Base-by-base conservation (phyloP, 2,329 filamentous ascomycete genomes). In the Aspergillus fischeri region DNA sequence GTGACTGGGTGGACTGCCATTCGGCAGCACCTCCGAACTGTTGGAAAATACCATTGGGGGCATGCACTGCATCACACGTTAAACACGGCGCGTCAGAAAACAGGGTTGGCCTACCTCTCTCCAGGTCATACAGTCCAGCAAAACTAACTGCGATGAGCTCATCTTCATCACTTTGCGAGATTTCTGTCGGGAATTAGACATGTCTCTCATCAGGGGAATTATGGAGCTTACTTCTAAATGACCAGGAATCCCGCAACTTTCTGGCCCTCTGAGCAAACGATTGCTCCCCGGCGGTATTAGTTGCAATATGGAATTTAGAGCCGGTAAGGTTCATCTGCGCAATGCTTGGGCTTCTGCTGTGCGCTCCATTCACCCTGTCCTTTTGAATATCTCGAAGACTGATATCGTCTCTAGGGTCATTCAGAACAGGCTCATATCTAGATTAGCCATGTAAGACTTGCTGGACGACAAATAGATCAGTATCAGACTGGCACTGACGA, bases 141-240 rank as follows among this genome's bases (percentile, higher is more conserved):
- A 71, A 71, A 28, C 67, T 67, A 35, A 71, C 63, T 0, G 68
- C 68, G 10, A 71, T 53, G 4, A 71, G 48, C 54, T 71, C 68
- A 49, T 69, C 67, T 51, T 71, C 68, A 25, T 71, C 68, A 27
- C 66, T 53, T 21, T 69, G 66, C 11, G 62, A 62, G 8, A 64
- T 45, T 49, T 69, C 67, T 70, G 38, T 17, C 32, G 7, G 24
- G 27, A 24, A 48, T 62, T 20, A 59, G 53, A 54, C 47, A 28
- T 28, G 47, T 35, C 20, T 1, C 41, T 14, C 4, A 42, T 25
- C 14, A 45, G 6, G 3, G 6, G 27, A 28, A 20, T 42, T 5
- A n/a, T 29, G 21, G 7, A 32, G 21, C 61, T 21, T 61, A 70
- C 68, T 71, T 52, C 65, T 63, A 8, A 63, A 55, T 3, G 66